Evolutionary conservation across 1,139 yeast genomes (phyloP), one percentile per base, ranked within the genome.

Genomic region (Candida sp.): DNA sequence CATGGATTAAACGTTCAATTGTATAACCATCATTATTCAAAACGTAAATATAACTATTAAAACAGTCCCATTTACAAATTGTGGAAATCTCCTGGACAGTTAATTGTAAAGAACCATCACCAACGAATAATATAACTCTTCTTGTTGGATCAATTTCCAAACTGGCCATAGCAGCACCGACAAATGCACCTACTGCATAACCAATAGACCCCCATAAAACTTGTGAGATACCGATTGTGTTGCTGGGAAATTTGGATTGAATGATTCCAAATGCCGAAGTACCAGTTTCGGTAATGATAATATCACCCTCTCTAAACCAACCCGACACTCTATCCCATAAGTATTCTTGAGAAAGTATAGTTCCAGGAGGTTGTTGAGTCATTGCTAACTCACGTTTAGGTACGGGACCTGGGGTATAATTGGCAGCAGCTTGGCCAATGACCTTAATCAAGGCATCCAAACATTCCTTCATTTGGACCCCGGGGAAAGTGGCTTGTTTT

Each of bases 141-240:
- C 80, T 82, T 51, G 65, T 64, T 43, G 84, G 82, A 60, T 84
- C 84, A 43, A 83, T 58, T 65, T 88, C 96, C 58, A 81, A 81
- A 49, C 90, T 87, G 22, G 95, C 96, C 74, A 86, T 78, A 30
- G 85, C 85, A 34, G 96, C 96, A 67, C 96, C 96, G 49, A 83
- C 69, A 35, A 88, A 78, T 40, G 96, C 87, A 60, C 96, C 96
- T 39, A 87, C 88, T 33, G 96, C 81, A 75, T 75, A 88, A 60
- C 96, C 96, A 64, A 88, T 87, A 38, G 95, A 86, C 47, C 96
- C 96, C 91, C 95, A 88, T 59, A 88, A 73, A 38, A 87, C 95
- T 70, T 88, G 96, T 42, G 95, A 86, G 51, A 88, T 87, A 59
- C 95, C 95, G 52, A 79, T 68, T 39, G 84, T 75, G 63, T 83